Base-by-base conservation (phyloP, 164 flowering plant genomes). In the Nymphaea thermarum region DNA sequence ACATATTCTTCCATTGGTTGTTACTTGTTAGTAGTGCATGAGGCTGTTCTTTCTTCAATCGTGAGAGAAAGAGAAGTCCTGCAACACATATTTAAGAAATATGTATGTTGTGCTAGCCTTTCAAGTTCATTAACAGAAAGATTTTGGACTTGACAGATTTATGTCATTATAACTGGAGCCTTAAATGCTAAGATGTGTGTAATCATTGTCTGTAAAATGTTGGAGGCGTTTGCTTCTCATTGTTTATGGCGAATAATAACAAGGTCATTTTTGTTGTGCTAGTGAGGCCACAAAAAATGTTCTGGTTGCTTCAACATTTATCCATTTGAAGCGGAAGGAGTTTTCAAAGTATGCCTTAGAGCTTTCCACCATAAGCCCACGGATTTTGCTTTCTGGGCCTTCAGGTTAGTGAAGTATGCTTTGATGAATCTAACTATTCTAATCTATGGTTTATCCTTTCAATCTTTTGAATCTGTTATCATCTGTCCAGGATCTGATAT, bases 351-450 rank as follows among this genome's bases (percentile, higher is more conserved):
- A 77, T 73, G 78, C 96, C 0, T 76, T 90, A 55, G 92, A 91
- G 36, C 84, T 91, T 69, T 82, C 87, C 43, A 86, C 90, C 63
- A 80, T 91, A 63, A 85, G 91, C 72, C 96, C 96, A 44, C 71
- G 93, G 64, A 89, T 91, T 71, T 81, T 89, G 77, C 96, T 91
- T 66, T 87, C 90, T 66, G 97, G 97, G 64, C 97, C 94, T 62
- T 85, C 89, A 75, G 92, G 90, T 86, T 3, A 68, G 82, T 69
- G 11, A 66, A 4, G 2, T 11, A 12, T 17, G n/a, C 64, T 62
- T 55, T 10, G 60, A 25, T 25, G 14, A 51, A 51, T 51, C 4
- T 42, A 18, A 44, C 44, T 69, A 15, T 51, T 51, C 14, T 3
- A 3, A 10, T 10, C 5, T 5, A 10, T 45, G 11, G 11, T 45